A percentile compares a stretch with the other conserved stretches of the same genome.
Conservation (phyloP, 805 yeast species). For the Hanseniaspora thailandica region DNA sequence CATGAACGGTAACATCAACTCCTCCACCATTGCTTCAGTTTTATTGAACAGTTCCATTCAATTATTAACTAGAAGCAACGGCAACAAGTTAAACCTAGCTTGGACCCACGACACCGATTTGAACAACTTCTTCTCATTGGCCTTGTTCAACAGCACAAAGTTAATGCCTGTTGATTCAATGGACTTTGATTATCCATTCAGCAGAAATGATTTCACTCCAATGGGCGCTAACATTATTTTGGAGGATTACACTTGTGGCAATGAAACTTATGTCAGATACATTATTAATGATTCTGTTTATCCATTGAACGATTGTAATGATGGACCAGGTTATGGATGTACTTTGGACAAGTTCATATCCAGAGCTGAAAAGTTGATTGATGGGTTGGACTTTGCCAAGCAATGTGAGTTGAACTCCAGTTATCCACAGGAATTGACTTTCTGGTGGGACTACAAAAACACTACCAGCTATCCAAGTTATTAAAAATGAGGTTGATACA, state of each 20-base stretch:
- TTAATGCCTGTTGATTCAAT: slow-evolving; percentile 34
- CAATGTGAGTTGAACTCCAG: slow-evolving; percentile 25
- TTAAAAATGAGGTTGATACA: neutral
- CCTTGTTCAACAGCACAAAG: slow-evolving; percentile 32
- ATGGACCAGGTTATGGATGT: slow-evolving; percentile 47
- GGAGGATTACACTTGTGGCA: slow-evolving; percentile 37
- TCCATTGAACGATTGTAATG: slow-evolving; percentile 38
- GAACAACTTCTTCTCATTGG: slow-evolving; percentile 47
- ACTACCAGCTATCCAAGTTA: slow-evolving; percentile 16
- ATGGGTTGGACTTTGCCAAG: slow-evolving; percentile 24
- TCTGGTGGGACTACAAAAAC: slow-evolving; percentile 21
- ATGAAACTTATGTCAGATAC: slow-evolving; percentile 34
- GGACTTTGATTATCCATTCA: slow-evolving; percentile 39
- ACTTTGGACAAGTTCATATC: slow-evolving; percentile 28
- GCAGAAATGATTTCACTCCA: slow-evolving; percentile 40
- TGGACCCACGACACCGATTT: slow-evolving; percentile 68
- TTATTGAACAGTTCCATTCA: slow-evolving; percentile 41
- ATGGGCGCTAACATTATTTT: slow-evolving; percentile 45
- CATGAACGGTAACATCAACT: slow-evolving; percentile 26
- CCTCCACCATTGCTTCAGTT: slow-evolving; percentile 47
- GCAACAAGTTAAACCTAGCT: slow-evolving; percentile 36
- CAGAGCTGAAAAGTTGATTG: slow-evolving; percentile 27
- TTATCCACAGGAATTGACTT: slow-evolving; percentile 20
- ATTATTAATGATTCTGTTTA: slow-evolving; percentile 44
- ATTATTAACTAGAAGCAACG: slow-evolving; percentile 36